Evolutionary conservation across 2,329 filamentous ascomycete genomes (phyloP).

Genomic region (Onygenales sp.): DNA sequence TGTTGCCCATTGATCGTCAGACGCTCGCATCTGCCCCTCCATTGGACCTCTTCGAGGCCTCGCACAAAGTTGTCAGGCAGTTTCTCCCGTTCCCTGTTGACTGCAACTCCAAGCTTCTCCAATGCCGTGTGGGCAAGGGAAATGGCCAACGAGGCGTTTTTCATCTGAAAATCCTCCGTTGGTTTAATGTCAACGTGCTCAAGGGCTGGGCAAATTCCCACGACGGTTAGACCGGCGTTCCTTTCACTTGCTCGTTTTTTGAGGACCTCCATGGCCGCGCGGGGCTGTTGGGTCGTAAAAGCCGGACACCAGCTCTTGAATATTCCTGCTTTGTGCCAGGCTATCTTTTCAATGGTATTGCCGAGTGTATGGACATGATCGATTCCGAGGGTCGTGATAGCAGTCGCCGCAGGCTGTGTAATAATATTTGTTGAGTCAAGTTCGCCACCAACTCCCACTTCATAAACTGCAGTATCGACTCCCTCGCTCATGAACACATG

Average conservation of each 20-base stretch:
- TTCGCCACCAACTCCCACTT: constrained; percentile 59
- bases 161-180: constrained; percentile 49
- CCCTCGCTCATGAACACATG: constrained; percentile 56
- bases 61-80: constrained; percentile 26
- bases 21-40: constrained; percentile 6
- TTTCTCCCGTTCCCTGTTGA: background rate
- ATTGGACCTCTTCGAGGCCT: constrained; percentile 14
- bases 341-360: constrained; percentile 53
- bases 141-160: constrained; percentile 46
- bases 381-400: constrained; percentile 56
- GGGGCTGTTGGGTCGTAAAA: constrained; percentile 46
- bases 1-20: background rate
- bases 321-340: constrained; percentile 65
- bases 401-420: constrained; percentile 45
- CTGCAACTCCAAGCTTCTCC: background rate
- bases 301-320: constrained; percentile 50
- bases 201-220: constrained; percentile 41
- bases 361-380: constrained; percentile 58
- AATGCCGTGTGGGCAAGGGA: constrained; percentile 42
- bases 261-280: constrained; percentile 39
- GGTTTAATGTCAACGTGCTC: constrained; percentile 41
- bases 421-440: constrained; percentile 61
- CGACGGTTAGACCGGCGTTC: constrained; percentile 34
- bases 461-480: constrained; percentile 53
- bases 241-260: constrained; percentile 43